Conservation (phyloP, 2,329 filamentous ascomycete genomes). For the Colletotrichum sojae region DNA sequence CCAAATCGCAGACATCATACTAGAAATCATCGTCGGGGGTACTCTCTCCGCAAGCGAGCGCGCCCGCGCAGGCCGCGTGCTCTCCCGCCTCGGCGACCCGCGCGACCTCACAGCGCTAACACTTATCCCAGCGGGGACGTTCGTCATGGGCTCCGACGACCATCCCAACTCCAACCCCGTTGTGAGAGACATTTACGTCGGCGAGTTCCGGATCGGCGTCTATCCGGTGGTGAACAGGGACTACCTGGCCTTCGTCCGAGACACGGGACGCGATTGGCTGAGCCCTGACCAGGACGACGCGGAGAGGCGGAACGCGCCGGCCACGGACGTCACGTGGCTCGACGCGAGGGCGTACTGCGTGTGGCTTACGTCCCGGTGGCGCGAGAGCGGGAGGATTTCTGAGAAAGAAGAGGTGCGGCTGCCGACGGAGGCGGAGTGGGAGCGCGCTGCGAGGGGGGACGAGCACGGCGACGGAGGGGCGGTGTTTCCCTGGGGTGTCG, state of each 20-base stretch:
- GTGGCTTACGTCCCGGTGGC: slow-evolving; percentile 21
- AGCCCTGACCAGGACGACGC: slow-evolving; percentile 5
- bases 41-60: background rate
- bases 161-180: slow-evolving; percentile 26
- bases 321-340: slow-evolving; percentile 28
- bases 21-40: background rate
- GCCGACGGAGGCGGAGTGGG: slow-evolving; percentile 21
- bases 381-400: background rate
- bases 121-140: slow-evolving; percentile 11
- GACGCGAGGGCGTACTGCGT: slow-evolving; percentile 20
- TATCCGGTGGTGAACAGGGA: slow-evolving; percentile 24
- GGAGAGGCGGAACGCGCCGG: slow-evolving; percentile 15
- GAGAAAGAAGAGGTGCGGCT: slow-evolving; percentile 6
- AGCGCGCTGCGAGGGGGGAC: slow-evolving; percentile 17
- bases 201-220: slow-evolving; percentile 10
- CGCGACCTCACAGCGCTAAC: slow-evolving; percentile 20
- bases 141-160: slow-evolving; percentile 24
- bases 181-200: background rate
- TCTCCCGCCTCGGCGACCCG: slow-evolving; percentile 17
- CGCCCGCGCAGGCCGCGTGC: slow-evolving; percentile 8
- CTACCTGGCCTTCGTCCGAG: background rate
- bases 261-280: slow-evolving; percentile 19
- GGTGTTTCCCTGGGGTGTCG: slow-evolving; percentile 10
- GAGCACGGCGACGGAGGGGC: background rate
- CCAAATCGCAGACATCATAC: background rate